A percentile compares a stretch with the other conserved stretches of the same genome.
These are phyloP conservation scores for Epicoccum sorghinum DNA, from an alignment of 2,329 filamentous ascomycete genomes.

Conservation along the genomic window DNA sequence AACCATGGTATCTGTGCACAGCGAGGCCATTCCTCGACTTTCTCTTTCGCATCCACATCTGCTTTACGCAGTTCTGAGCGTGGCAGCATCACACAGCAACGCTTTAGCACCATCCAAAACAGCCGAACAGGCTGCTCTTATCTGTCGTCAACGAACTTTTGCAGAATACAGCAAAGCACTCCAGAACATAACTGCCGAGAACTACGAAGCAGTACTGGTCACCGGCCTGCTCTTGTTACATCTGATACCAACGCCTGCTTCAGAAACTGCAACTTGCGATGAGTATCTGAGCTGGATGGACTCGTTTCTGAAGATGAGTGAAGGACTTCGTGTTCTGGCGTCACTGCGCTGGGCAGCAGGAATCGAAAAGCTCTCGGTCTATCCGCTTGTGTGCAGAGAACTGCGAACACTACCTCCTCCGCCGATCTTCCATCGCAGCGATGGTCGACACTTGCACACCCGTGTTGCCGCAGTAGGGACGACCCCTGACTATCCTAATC, in stretches of 20 bases:
- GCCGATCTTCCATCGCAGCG: constrained; percentile 20
- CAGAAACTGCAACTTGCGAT: constrained; percentile 8
- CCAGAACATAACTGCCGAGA: constrained; percentile 37
- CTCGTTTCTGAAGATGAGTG: constrained; percentile 35
- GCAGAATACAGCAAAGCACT: constrained; percentile 34
- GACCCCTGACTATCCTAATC: constrained; percentile 34
- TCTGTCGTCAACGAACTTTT: constrained; percentile 39
- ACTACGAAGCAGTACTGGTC: constrained; percentile 40
- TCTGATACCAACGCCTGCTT: constrained; percentile 26
- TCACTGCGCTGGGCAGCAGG: constrained; percentile 37
- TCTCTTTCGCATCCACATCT: constrained; percentile 31
- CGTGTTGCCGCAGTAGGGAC: constrained; percentile 19
- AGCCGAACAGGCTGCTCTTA: constrained; percentile 18
- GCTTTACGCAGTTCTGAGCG: constrained; percentile 36
- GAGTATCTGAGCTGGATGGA: constrained; percentile 33
- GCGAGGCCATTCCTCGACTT: constrained; percentile 29
- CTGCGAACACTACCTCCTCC: constrained; percentile 36
- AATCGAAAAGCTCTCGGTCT: constrained; percentile 41
- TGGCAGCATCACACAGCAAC: constrained; percentile 34
- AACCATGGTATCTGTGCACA: constrained; percentile 25
- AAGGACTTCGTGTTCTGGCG: constrained; percentile 40
- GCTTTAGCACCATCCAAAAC: constrained; percentile 18
- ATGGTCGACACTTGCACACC: constrained; percentile 22
- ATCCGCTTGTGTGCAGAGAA: constrained; percentile 37
- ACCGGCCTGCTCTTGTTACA: constrained; percentile 34